A percentile compares a stretch with the other conserved stretches of the same genome.
phyloP scores from a whole-genome alignment of 1,284 basidiomycete genomes.

The Pseudozyma hubeiensis region DNA sequence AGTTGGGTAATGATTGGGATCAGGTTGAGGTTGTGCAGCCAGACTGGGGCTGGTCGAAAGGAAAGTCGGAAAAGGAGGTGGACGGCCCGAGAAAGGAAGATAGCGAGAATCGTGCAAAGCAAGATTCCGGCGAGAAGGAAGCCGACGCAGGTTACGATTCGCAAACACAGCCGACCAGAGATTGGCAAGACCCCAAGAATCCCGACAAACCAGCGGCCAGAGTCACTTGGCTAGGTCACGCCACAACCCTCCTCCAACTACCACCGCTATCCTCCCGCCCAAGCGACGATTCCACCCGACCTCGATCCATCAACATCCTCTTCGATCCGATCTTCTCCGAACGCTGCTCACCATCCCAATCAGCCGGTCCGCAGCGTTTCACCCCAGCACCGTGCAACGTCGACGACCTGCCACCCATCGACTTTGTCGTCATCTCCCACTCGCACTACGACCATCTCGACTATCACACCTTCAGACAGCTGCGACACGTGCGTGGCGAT shows the following conservation, averaged over 20 bases:
- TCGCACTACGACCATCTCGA: constrained; percentile 68
- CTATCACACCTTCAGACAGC: constrained; percentile 48
- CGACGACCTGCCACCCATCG: constrained; percentile 56
- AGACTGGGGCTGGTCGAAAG: constrained; percentile 45
- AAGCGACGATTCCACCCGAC: constrained; percentile 1
- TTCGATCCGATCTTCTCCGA: constrained; percentile 66
- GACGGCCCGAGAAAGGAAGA: constrained; percentile 10
- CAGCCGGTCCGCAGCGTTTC: constrained; percentile 57
- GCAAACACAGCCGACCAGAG: constrained; percentile 14
- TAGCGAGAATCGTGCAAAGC: not conserved
- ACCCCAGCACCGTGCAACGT: constrained; percentile 57
- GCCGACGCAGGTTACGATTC: constrained; percentile 14
- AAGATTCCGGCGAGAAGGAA: not conserved
- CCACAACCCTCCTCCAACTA: constrained; percentile 58
- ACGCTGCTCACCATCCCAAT: constrained; percentile 64
- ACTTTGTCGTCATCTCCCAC: constrained; percentile 64
- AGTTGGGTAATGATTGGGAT: constrained; percentile 44
- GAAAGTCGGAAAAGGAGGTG: constrained; percentile 17
- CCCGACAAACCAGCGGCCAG: constrained; percentile 13
- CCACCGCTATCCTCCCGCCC: constrained; percentile 24
- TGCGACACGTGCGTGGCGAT: constrained; percentile 31
- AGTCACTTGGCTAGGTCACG: constrained; percentile 66
- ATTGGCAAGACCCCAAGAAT: constrained; percentile 34
- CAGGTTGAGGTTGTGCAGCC: constrained; percentile 32
- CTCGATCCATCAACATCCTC: constrained; percentile 50